Evolutionary conservation across 768 basidiomycete species (phyloP).

Genomic region (Russula abietina): DNA sequence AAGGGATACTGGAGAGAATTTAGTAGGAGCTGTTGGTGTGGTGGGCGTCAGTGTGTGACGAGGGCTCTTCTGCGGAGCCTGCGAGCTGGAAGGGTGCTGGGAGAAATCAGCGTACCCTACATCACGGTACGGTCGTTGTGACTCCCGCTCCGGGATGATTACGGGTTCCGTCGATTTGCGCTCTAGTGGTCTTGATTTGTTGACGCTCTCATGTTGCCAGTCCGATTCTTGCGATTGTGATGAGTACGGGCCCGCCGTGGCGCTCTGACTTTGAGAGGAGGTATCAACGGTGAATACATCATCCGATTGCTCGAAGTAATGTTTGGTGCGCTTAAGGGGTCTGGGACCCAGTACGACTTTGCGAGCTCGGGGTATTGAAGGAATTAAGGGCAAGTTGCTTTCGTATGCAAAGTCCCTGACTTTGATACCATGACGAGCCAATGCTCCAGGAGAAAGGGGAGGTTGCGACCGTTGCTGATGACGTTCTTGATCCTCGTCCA

Average conservation of each 20-base stretch:
- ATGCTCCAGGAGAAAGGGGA: conserved; percentile 24
- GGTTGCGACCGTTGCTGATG: not conserved
- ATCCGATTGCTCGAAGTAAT: conserved; percentile 30
- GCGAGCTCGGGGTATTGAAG: conserved; percentile 42
- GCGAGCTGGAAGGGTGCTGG: conserved; percentile 14
- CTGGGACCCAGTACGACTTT: conserved; percentile 44
- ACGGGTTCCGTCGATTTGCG: conserved; percentile 24
- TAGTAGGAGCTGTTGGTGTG: not conserved
- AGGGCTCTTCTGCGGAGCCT: not conserved
- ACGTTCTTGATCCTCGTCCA: not conserved
- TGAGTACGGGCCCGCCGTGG: not conserved
- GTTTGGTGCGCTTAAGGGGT: conserved; percentile 35
- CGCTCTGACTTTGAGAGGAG: conserved; percentile 15
- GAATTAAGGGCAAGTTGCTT: conserved; percentile 56
- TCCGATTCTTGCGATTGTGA: not conserved
- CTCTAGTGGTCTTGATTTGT: conserved; percentile 15
- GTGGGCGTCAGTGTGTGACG: conserved; percentile 2
- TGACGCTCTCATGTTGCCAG: not conserved
- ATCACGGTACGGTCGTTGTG: conserved; percentile 10
- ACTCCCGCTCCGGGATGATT: conserved; percentile 10
- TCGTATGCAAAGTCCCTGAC: conserved; percentile 65
- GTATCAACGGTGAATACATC: conserved; percentile 26
- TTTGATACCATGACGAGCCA: conserved; percentile 36
- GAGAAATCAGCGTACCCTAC: conserved; percentile 18
- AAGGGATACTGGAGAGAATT: not conserved